Conservation (phyloP, 257 asterid genomes). For the Echium plantagineum region DNA sequence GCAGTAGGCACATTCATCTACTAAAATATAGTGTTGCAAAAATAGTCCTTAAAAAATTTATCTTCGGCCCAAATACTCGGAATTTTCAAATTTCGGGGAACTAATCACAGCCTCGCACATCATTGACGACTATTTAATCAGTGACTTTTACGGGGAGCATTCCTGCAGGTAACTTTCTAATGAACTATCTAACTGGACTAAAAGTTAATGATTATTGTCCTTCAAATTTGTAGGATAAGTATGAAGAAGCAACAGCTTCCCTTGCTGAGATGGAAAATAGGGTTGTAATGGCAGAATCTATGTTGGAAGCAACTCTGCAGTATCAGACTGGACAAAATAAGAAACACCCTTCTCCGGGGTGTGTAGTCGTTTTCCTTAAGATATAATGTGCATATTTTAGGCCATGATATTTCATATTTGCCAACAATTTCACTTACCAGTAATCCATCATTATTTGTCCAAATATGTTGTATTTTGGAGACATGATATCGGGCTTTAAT, state of each 20-base stretch:
- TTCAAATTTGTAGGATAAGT: conserved; percentile 52
- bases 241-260: conserved; percentile 62
- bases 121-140: background rate
- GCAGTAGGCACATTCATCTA: no score
- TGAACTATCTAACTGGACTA: background rate
- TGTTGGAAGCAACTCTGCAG: conserved; percentile 98
- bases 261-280: conserved; percentile 89
- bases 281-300: conserved; percentile 90
- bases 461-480: background rate
- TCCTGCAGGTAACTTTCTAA: background rate
- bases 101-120: background rate
- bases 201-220: background rate
- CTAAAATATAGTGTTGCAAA: no score
- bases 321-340: conserved; percentile 84
- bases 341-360: conserved; percentile 81
- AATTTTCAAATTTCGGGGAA: no score
- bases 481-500: background rate
- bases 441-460: no score
- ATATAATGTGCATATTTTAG: background rate
- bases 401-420: background rate
- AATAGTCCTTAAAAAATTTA: no score
- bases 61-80: no score
- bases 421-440: background rate
- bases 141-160: background rate
- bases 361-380: conserved; percentile 3